Evolutionary conservation across 140 eudicot species (phyloP), one percentile per base, ranked within the genome.

Genomic region (Bidens hawaiensis): DNA sequence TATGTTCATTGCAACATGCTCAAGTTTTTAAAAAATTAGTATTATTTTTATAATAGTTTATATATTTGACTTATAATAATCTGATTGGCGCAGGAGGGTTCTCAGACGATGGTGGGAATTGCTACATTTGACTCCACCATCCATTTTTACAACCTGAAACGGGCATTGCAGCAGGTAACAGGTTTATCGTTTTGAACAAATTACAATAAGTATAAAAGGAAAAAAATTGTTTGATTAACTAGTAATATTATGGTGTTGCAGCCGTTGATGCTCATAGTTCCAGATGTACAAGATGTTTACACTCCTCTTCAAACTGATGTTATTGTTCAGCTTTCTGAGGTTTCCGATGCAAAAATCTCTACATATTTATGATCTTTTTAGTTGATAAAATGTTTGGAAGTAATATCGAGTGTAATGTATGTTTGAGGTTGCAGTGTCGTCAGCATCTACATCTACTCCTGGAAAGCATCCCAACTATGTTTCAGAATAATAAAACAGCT

Each of bases 121-220:
- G 99, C 99, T 63, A 94, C 99, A 46, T 94, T 85, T 79, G 99
- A 94, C 69, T 88, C 94, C 3, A 88, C 95, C 51, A 88, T 94
- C 67, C 99, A 94, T 78, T 94, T 94, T 79, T 94, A 94, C 96
- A 94, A 88, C 76, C 83, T 94, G 53, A 94, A 94, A 73, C 95
- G 95, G 4, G 99, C 88, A 66, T 58, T 74, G 50, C 95, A 88
- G 84, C 99, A 94, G n/a, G n/a, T n/a, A n/a, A n/a, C n/a, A n/a
- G 99, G 99, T 94, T 67, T 21, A 45, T 21, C 50, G 17, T 41
- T 62, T 53, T 72, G 42, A 41, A 63, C 23, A 27, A 57, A 11
- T 14, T 16, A 14, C 49, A 15, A 30, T 15, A 54, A 13, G 38
- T 61, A 43, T 21, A 27, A 45, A 43, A 16, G 27, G 34, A 36